Percentiles rank a stretch among this genome's conserved stretches.
phyloP scores from a whole-genome alignment of 805 yeast species.

The Hanseniaspora singularis region DNA sequence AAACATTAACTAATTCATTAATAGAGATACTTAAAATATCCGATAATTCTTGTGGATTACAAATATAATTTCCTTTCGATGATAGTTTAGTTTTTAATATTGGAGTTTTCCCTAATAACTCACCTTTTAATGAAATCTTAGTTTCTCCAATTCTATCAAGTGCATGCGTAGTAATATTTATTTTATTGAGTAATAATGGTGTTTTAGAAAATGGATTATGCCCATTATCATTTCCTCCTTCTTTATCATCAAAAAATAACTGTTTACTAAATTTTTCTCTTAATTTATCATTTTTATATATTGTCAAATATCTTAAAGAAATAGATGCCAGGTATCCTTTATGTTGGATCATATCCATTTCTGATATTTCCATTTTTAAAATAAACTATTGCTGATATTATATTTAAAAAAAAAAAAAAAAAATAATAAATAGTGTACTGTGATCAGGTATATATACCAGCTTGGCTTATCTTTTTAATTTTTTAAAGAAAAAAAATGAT shows the following conservation, averaged over 20 bases:
- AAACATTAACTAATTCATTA: not conserved
- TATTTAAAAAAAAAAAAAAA: not conserved
- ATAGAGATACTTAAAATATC: not conserved
- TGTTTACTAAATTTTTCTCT: not conserved
- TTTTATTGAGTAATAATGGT: not conserved
- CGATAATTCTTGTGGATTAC: constrained; percentile 6
- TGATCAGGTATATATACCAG: no score
- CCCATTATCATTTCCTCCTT: no score
- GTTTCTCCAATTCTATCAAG: constrained; percentile 9
- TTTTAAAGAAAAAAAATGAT: not conserved
- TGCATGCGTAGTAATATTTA: constrained; percentile 2
- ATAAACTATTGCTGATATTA: no score
- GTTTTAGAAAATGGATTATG: constrained; percentile 8
- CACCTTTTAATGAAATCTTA: not conserved
- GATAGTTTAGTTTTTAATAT: not conserved
- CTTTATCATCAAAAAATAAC: constrained; percentile 2
- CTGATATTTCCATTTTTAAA: no score
- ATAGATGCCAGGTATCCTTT: not conserved
- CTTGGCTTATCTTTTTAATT: no score
- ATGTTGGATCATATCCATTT: not conserved
- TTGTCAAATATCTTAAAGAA: constrained; percentile 2
- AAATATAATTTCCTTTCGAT: not conserved
- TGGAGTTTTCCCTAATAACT: not conserved
- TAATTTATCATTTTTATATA: not conserved
- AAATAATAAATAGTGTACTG: not conserved